A percentile compares a stretch with the other conserved stretches of the same genome.
phyloP scores from a whole-genome alignment of 768 basidiomycete genomes.

The Rhodosporidiobolus sp. region DNA sequence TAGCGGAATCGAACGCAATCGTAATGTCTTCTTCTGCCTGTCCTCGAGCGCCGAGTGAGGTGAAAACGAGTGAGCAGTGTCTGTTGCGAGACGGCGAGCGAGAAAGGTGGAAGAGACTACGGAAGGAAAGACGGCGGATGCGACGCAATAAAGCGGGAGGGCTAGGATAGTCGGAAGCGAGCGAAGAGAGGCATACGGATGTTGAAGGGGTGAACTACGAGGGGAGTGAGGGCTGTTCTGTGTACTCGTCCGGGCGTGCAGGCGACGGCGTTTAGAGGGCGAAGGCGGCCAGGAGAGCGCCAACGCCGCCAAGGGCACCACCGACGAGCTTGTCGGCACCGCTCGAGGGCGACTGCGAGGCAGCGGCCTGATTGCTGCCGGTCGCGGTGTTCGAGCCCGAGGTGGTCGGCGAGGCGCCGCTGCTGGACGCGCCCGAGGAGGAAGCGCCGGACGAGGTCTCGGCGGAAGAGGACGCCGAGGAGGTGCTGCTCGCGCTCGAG shows the following conservation, averaged over 20 bases:
- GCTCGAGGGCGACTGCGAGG: too few species aligned
- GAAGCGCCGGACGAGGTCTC: too few species aligned
- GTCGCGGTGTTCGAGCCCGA: background rate
- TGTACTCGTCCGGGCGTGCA: background rate
- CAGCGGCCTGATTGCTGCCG: too few species aligned
- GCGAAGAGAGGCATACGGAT: background rate
- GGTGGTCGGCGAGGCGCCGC: background rate
- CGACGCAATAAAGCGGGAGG: too few species aligned
- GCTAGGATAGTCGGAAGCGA: too few species aligned
- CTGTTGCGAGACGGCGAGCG: too few species aligned
- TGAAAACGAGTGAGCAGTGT: background rate
- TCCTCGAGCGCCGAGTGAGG: background rate
- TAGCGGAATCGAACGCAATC: background rate
- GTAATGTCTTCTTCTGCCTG: background rate
- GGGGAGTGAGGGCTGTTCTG: background rate
- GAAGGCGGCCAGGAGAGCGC: background rate
- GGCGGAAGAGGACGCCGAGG: background rate
- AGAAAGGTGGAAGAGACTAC: too few species aligned
- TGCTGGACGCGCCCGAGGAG: background rate
- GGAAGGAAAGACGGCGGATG: too few species aligned
- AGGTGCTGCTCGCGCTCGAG: too few species aligned
- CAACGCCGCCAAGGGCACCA: background rate
- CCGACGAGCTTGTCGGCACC: constrained; percentile 2
- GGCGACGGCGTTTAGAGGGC: background rate
- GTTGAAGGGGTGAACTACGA: background rate